Evolutionary conservation across 2,329 filamentous ascomycete species (phyloP).

Genomic region (Penicillium sclerotiorum): DNA sequence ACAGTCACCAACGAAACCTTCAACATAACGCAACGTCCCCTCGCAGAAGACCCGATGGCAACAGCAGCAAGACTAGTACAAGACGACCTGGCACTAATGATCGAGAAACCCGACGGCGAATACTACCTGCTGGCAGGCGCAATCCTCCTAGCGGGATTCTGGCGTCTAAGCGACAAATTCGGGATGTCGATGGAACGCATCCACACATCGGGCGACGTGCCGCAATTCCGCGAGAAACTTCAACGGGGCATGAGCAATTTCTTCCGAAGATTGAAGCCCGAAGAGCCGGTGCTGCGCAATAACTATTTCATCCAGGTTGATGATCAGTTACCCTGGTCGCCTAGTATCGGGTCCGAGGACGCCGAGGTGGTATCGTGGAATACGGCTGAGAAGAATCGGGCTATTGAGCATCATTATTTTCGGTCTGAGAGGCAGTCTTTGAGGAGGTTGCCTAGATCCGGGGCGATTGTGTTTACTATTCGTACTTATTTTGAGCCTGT

Average conservation of each 20-base stretch:
- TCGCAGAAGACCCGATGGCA: conserved; percentile 77
- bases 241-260: conserved; percentile 81
- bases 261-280: conserved; percentile 70
- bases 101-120: conserved; percentile 73
- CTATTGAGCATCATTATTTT: conserved; percentile 74
- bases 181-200: conserved; percentile 79
- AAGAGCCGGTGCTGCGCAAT: conserved; percentile 68
- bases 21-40: conserved; percentile 64
- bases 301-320: conserved; percentile 92
- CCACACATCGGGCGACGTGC: conserved; percentile 76
- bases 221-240: conserved; percentile 69
- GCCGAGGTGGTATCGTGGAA: conserved; percentile 67
- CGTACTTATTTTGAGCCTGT: conserved; percentile 78
- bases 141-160: conserved; percentile 79
- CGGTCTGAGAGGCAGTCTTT: conserved; percentile 74
- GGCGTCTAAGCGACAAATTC: conserved; percentile 78
- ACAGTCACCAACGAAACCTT: conserved; percentile 71
- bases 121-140: conserved; percentile 79
- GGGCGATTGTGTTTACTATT: conserved; percentile 72
- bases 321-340: conserved; percentile 73
- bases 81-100: conserved; percentile 83
- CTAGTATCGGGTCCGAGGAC: conserved; percentile 76
- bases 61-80: conserved; percentile 73
- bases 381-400: conserved; percentile 72
- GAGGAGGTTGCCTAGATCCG: conserved; percentile 61